Base-by-base conservation (phyloP, 345 rosid genomes). In the Pugionium dolabratum region DNA sequence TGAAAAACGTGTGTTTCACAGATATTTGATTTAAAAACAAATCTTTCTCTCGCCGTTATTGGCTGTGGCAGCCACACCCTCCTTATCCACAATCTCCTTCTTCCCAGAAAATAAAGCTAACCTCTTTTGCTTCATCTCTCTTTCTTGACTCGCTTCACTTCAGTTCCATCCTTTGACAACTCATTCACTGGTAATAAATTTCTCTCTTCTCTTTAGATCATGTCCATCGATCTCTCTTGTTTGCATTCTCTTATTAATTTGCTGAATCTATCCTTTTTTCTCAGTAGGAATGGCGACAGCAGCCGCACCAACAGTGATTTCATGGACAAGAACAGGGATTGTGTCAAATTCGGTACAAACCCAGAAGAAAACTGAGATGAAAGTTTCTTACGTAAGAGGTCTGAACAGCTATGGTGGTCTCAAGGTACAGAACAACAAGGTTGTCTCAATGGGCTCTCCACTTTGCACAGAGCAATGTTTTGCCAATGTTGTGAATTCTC, bases 361-460 rank as follows among this genome's bases (percentile, higher is more conserved):
- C 54, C 77, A 51, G 69, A 72, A 37, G 62, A 72, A 26, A 47
- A 9, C 59, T 4, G 75, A 76, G 26, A 37, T 59, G 67, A 75
- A 72, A 67, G 67, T 71, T 7, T 63, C 73, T 6, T 75, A 74
- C 72, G 4, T 81, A 28, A 75, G 27, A 48, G 83, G 83, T 46
- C 64, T 79, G 39, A 78, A 73, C 47, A 57, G 72, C 0, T 79
- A 66, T 11, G 76, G 71, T 18, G 87, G 87, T 33, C 78, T 82
- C 30, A 85, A 79, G 69, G 78, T 83, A 9, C 75, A 77, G 61
- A 79, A 79, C 76, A 66, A 40, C 40, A 68, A 73, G 69, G 65
- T 73, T 55, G 71, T 65, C 41, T 61, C 85, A 2, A 48, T 80
- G 30, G 85, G 84, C 27, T 39, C 53, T 49, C 80, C 82, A 2